Conservation (phyloP, 345 rosid species). For the Eucalyptus pauciflora region DNA sequence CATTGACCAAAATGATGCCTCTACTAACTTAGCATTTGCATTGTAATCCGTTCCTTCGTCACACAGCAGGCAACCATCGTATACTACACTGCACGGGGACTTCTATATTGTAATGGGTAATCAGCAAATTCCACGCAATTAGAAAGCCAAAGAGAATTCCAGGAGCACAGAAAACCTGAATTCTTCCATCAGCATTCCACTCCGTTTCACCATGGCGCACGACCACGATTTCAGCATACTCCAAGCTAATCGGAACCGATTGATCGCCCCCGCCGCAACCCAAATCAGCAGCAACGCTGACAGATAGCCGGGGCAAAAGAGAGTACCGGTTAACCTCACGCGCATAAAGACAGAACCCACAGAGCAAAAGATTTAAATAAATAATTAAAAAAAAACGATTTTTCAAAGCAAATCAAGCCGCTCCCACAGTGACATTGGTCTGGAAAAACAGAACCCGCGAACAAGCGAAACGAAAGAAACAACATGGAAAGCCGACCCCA, state of each 20-base stretch:
- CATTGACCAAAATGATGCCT: not conserved
- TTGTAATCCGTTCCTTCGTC: not conserved
- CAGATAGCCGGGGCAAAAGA: not conserved
- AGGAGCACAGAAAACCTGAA: conserved; percentile 32
- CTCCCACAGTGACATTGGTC: not conserved
- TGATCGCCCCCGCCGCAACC: not conserved
- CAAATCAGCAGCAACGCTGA: not conserved
- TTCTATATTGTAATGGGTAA: not conserved
- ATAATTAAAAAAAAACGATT: not conserved
- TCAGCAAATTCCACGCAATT: not conserved
- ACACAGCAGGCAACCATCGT: not conserved
- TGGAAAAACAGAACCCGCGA: not conserved
- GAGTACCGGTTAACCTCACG: too few relatives aligned
- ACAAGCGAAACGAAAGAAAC: not conserved
- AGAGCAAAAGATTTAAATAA: not conserved
- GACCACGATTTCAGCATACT: conserved; percentile 55
- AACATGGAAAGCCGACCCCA: not conserved
- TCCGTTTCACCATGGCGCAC: conserved; percentile 82
- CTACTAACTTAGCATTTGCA: not conserved
- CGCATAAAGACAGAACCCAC: too few relatives aligned
- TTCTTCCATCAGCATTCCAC: conserved; percentile 67
- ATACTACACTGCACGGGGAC: not conserved
- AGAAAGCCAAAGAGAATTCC: not conserved
- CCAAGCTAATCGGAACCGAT: conserved; percentile 14
- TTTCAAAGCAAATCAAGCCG: not conserved